phyloP scores from a whole-genome alignment of 2,329 filamentous ascomycete genomes.

The Venturia carpophila region DNA sequence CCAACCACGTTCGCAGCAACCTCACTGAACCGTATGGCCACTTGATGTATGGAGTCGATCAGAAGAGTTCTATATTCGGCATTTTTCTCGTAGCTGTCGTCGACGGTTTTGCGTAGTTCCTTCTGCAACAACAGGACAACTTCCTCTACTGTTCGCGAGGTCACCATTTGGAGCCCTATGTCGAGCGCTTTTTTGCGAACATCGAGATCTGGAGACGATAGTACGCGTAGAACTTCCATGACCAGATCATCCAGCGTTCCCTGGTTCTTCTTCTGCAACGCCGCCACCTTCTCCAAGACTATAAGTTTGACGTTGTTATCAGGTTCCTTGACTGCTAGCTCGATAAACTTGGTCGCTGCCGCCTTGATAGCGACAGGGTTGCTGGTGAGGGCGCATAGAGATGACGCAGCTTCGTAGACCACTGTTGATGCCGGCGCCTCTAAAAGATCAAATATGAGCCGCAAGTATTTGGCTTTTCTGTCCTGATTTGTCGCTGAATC shows the following conservation, averaged over 20 bases:
- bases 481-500: slow-evolving; percentile 91
- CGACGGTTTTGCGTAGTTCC: slow-evolving; percentile 92
- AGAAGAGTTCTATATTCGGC: slow-evolving; percentile 88
- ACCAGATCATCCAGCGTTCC: slow-evolving; percentile 87
- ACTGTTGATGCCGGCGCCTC: slow-evolving; percentile 92
- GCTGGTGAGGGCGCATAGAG: slow-evolving; percentile 83
- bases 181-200: slow-evolving; percentile 85
- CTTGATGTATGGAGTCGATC: slow-evolving; percentile 96
- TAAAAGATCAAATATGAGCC: slow-evolving; percentile 91
- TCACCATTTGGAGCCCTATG: slow-evolving; percentile 94
- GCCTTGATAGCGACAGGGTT: slow-evolving; percentile 98
- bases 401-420: slow-evolving; percentile 94
- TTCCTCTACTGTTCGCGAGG: slow-evolving; percentile 97
- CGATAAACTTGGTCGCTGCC: slow-evolving; percentile 90
- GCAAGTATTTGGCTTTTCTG: slow-evolving; percentile 90
- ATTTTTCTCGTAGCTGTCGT: slow-evolving; percentile 51
- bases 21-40: slow-evolving; percentile 98
- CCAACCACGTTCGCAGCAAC: slow-evolving; percentile 95
- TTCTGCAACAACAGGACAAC: slow-evolving; percentile 95
- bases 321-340: slow-evolving; percentile 92
- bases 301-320: slow-evolving; percentile 99
- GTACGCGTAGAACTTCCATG: slow-evolving; percentile 93
- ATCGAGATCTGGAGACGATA: slow-evolving; percentile 93
- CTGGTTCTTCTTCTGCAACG: slow-evolving; percentile 78
- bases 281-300: slow-evolving; percentile 87